Conservation (phyloP, 306 rosid species). For the Luffa acutangula region DNA sequence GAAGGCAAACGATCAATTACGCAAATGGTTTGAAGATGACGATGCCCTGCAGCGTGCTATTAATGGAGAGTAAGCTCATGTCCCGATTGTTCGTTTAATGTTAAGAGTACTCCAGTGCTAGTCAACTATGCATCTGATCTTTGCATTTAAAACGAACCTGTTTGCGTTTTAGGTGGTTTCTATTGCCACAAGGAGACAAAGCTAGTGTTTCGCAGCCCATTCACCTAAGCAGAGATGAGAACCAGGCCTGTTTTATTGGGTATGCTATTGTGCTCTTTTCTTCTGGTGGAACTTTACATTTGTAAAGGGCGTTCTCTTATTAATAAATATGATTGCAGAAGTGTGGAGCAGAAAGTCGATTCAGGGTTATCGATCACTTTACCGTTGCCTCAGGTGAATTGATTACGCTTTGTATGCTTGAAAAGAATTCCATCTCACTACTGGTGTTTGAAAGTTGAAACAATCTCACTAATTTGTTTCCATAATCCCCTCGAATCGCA, state of each 20-base stretch:
- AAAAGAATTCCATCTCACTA: neutral
- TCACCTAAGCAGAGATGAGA: constrained; percentile 49
- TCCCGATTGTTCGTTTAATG: neutral
- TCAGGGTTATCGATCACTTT: constrained; percentile 36
- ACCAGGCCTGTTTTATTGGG: constrained; percentile 55
- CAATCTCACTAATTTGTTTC: neutral
- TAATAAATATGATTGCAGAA: constrained; percentile 33
- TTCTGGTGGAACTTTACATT: neutral
- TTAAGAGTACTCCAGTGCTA: neutral
- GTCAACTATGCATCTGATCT: neutral
- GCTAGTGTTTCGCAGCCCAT: constrained; percentile 36
- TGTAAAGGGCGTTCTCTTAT: neutral
- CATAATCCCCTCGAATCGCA: constrained; percentile 8
- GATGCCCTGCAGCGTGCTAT: constrained; percentile 91
- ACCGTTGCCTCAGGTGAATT: constrained; percentile 53
- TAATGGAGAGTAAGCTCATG: constrained; percentile 65
- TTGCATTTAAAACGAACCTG: neutral
- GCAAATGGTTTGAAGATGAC: constrained; percentile 69
- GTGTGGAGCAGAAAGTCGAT: constrained; percentile 18
- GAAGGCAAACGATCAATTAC: constrained; percentile 71
- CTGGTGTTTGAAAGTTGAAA: neutral
- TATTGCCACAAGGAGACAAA: constrained; percentile 55
- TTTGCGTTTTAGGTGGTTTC: constrained; percentile 51
- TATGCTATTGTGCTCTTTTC: constrained; percentile 13
- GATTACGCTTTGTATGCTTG: neutral